Base-by-base conservation (phyloP, 768 basidiomycete genomes). In the Lentinus brumalis region DNA sequence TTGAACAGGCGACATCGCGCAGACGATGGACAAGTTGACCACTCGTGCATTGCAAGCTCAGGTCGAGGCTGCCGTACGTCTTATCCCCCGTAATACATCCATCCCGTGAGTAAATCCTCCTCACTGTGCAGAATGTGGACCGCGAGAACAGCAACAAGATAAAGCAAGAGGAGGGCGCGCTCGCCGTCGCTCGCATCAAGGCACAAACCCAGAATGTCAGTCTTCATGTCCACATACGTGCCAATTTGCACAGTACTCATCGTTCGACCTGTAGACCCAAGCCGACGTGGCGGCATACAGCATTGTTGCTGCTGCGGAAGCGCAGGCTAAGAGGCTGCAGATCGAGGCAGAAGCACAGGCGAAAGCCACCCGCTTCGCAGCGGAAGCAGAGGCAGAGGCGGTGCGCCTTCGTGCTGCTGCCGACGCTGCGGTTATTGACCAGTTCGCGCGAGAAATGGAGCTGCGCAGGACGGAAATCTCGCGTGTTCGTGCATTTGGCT, bases 101-200 rank as follows among this genome's bases (percentile, higher is more conserved):
- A 29, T 41, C 49, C 30, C 39, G n/a, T 8, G 53, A 52, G 15
- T 29, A 58, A 7, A 51, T 41, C 12, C 30, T 4, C 1, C 3
- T 15, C 12, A 6, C 21, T n/a, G 1, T 56, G 4, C 64, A 89
- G 88, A 92, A 93, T 62, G 91, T 92, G 53, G 90, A 92, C 73
- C 77, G 91, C 57, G 92, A 93, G 74, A 94, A 94, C 69, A 88
- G 87, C 75, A 94, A 93, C 75, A 88, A 88, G 71, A 87, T 92
- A 68, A 93, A 92, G 74, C 87, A 90, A 67, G 89, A 93, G 71
- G 86, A 94, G 73, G 92, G 91, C 66, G 80, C 87, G 15, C 80
- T 93, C 51, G 77, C 86, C 10, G 92, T 93, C 11, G 86, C 91
- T 16, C 84, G 82, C 46, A 91, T 93, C 76, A 89, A 86, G 68